These are phyloP conservation scores for Martiniozyma asiatica DNA, from an alignment of 1,139 yeast species.

Conservation along the genomic window DNA sequence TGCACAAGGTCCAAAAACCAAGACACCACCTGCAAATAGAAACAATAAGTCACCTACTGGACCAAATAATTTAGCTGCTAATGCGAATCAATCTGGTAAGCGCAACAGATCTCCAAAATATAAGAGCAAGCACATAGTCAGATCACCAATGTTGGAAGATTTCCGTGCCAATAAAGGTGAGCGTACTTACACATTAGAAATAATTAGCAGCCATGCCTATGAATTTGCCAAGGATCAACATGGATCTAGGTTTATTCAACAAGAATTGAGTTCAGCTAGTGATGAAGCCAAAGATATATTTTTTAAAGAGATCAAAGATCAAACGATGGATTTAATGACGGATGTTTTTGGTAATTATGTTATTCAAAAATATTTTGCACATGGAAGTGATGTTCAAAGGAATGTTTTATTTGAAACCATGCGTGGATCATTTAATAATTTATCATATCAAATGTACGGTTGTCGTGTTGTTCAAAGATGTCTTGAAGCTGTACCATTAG, in stretches of 20 bases:
- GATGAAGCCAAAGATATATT: constrained; percentile 66
- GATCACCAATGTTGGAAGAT: constrained; percentile 79
- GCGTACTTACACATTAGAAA: constrained; percentile 53
- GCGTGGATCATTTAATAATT: constrained; percentile 62
- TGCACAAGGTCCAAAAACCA: constrained; percentile 5
- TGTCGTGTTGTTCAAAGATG: constrained; percentile 96
- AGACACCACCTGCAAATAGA: constrained; percentile 7
- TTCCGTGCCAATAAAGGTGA: constrained; percentile 57
- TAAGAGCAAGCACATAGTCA: constrained; percentile 33
- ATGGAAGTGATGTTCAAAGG: constrained; percentile 62
- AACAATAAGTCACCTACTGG: constrained; percentile 3
- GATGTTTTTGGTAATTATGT: constrained; percentile 98
- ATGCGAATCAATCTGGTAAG: too few species aligned
- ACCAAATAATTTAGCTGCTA: not conserved
- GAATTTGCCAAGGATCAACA: constrained; percentile 95
- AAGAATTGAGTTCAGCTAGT: constrained; percentile 56
- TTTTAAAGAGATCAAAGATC: constrained; percentile 71
- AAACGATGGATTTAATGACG: constrained; percentile 73
- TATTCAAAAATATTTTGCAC: constrained; percentile 86
- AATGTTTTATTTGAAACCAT: constrained; percentile 59
- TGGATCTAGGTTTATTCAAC: constrained; percentile 93
- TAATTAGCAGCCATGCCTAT: constrained; percentile 75
- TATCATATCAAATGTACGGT: constrained; percentile 93
- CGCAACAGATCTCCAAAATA: constrained; percentile 6
- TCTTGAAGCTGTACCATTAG: constrained; percentile 58